Conservation (phyloP, 1,284 basidiomycete species). For the Cryptococcus deneoformans region DNA sequence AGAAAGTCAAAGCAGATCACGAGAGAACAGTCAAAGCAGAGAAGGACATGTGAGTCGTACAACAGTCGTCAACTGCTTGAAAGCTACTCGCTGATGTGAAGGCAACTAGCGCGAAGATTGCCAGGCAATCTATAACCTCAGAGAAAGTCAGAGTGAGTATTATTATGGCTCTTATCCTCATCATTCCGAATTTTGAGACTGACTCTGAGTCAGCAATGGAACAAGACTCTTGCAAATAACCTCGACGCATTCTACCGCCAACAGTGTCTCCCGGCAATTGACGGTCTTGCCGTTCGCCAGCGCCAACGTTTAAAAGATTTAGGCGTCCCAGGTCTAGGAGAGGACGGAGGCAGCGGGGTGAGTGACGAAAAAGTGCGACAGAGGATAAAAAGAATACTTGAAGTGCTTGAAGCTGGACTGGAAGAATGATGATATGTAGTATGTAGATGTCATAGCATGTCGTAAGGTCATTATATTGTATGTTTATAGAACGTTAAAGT, state of each 20-base stretch:
- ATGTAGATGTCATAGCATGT: conserved; percentile 1
- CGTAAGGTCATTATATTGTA: conserved; percentile 3
- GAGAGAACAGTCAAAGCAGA: conserved; percentile 27
- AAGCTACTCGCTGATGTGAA: background rate
- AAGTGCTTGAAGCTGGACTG: conserved; percentile 35
- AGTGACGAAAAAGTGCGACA: conserved; percentile 15
- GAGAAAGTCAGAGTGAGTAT: conserved; percentile 16
- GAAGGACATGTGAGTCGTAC: conserved; percentile 30
- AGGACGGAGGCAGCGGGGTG: conserved; percentile 10
- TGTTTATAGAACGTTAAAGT: background rate
- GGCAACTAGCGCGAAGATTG: conserved; percentile 28
- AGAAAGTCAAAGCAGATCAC: conserved; percentile 42
- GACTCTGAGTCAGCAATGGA: conserved; percentile 24
- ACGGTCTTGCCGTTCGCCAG: conserved; percentile 35
- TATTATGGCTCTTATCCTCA: background rate
- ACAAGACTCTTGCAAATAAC: conserved; percentile 1
- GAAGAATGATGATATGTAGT: conserved; percentile 16
- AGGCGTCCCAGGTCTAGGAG: conserved; percentile 38
- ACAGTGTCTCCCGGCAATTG: conserved; percentile 29
- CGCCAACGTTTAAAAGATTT: conserved; percentile 27
- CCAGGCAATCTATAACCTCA: conserved; percentile 26
- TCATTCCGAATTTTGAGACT: background rate
- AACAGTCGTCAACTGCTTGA: background rate
- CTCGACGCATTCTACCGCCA: conserved; percentile 28
- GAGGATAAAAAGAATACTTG: conserved; percentile 37